Evolutionary conservation across 2,329 filamentous ascomycete species (phyloP).

Genomic region (Exutisphaerella laricina): DNA sequence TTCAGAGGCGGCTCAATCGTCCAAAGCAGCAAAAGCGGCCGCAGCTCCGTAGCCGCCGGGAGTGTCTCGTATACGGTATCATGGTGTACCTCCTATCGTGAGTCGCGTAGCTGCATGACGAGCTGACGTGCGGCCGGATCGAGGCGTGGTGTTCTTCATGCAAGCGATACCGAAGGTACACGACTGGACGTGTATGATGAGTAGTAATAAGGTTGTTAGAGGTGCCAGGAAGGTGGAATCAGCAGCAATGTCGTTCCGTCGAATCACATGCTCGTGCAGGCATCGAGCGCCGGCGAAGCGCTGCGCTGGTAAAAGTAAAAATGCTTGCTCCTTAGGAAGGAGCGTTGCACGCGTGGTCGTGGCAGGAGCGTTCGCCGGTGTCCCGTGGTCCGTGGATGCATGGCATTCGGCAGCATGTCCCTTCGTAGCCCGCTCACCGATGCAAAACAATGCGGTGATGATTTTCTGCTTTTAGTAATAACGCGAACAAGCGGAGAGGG

Average conservation of each 20-base stretch:
- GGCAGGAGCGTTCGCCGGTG: background rate
- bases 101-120: background rate
- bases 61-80: no score
- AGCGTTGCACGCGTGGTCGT: background rate
- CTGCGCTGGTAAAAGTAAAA: no score
- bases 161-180: no score
- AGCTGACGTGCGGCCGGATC: background rate
- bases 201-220: no score
- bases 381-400: background rate
- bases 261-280: background rate
- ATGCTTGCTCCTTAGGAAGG: background rate
- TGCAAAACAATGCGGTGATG: no score
- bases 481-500: no score
- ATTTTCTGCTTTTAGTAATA: no score
- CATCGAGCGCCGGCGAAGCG: background rate
- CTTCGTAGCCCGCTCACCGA: background rate
- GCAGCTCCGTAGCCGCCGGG: slow-evolving; percentile 1
- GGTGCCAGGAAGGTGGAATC: no score
- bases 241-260: background rate
- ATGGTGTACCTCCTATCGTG: background rate
- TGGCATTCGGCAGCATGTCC: background rate
- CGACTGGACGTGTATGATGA: no score
- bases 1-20: background rate
- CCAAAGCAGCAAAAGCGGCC: background rate
- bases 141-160: no score